Evolutionary conservation across 2,329 filamentous ascomycete species (phyloP).

Genomic region (Penicillium palitans): DNA sequence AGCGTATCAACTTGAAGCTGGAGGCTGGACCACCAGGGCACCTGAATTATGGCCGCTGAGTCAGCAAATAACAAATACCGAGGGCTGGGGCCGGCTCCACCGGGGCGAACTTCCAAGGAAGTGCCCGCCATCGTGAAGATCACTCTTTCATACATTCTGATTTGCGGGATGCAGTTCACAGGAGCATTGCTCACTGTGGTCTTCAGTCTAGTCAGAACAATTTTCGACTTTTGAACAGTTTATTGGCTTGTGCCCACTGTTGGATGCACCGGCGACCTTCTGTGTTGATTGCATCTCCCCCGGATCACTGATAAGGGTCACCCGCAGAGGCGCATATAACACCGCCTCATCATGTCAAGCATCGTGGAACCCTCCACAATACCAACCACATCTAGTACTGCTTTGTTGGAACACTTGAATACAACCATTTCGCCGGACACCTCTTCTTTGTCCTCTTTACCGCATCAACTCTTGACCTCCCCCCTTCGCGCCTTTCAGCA

Average conservation of each 20-base stretch:
- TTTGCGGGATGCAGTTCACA: slow-evolving; percentile 16
- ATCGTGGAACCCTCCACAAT: slow-evolving; percentile 20
- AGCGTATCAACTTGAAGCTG: not conserved
- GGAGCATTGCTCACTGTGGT: slow-evolving; percentile 20
- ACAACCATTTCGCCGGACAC: slow-evolving; percentile 15
- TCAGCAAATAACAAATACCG: not conserved
- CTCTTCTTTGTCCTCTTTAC: slow-evolving; percentile 29
- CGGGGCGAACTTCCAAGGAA: not conserved
- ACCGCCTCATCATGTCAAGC: slow-evolving; percentile 28
- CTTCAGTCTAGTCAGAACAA: not conserved
- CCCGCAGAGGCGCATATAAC: slow-evolving; percentile 10
- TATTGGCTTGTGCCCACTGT: not conserved
- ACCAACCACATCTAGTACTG: slow-evolving; percentile 23
- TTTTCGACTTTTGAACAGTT: not conserved
- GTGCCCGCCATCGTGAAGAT: slow-evolving; percentile 10
- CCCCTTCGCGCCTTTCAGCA: slow-evolving; percentile 41
- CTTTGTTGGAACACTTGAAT: slow-evolving; percentile 24
- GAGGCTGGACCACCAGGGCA: not conserved
- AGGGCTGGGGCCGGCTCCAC: not conserved
- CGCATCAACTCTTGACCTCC: slow-evolving; percentile 36
- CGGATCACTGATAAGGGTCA: slow-evolving; percentile 21
- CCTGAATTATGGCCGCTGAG: not conserved
- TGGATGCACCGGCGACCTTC: slow-evolving; percentile 4
- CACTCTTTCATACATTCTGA: slow-evolving; percentile 8
- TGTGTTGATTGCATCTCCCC: slow-evolving; percentile 20